Evolutionary conservation across 176 grass and related monocot genomes (phyloP).

Genomic region (Eragrostis nindensis): DNA sequence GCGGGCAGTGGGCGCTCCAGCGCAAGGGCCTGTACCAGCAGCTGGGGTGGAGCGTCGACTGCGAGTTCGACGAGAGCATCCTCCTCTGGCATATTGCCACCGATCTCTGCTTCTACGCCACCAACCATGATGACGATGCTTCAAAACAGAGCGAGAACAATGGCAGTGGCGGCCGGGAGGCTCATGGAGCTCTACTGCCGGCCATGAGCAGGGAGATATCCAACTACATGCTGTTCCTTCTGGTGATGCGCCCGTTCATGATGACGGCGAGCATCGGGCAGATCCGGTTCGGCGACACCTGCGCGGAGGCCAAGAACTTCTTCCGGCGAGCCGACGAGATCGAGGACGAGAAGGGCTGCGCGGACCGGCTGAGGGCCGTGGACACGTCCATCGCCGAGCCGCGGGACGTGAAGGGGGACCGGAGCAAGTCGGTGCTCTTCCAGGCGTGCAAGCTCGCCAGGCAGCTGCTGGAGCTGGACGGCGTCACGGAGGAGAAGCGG

Average conservation of each 20-base stretch:
- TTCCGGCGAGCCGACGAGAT: slow-evolving; percentile 5
- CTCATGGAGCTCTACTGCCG: no score
- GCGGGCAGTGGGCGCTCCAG: slow-evolving; percentile 14
- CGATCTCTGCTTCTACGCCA: slow-evolving; percentile 27
- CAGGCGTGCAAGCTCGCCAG: slow-evolving; percentile 16
- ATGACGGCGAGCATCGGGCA: slow-evolving; percentile 43
- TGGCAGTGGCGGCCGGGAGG: no score
- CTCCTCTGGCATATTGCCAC: slow-evolving; percentile 32
- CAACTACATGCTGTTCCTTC: slow-evolving; percentile 34
- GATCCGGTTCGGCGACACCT: slow-evolving; percentile 42
- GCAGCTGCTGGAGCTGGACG: background rate
- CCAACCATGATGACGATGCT: no score
- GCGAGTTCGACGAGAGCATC: slow-evolving; percentile 34
- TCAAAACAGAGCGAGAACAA: no score
- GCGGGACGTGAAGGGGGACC: slow-evolving; percentile 18
- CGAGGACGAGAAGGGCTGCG: background rate
- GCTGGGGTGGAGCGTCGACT: slow-evolving; percentile 19
- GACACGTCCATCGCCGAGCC: slow-evolving; percentile 4
- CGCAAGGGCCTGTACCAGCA: slow-evolving; percentile 5
- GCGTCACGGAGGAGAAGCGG: background rate
- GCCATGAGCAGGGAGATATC: slow-evolving; percentile 36
- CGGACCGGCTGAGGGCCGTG: background rate
- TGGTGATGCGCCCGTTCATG: slow-evolving; percentile 37
- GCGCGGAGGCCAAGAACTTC: slow-evolving; percentile 29
- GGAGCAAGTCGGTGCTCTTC: slow-evolving; percentile 45